A percentile compares a stretch with the other conserved stretches of the same genome.
These are phyloP conservation scores for Bacterosira constricta DNA, from an alignment of 108 stramenopile genomes.

Conservation along the genomic window DNA sequence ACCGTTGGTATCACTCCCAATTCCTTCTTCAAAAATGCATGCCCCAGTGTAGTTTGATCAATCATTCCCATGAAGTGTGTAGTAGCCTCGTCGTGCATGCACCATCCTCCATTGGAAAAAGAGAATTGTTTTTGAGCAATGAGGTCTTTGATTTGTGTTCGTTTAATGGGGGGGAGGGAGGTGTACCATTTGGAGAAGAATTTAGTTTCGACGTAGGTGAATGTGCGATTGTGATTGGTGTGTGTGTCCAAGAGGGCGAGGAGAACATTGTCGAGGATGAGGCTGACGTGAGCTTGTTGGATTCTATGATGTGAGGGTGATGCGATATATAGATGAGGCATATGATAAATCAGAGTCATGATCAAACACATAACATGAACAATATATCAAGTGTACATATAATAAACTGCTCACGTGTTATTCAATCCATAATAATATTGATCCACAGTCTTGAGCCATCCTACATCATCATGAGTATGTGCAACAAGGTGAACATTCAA, in stretches of 20 bases:
- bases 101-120: slow-evolving; percentile 97
- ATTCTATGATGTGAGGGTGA: slow-evolving; percentile 47
- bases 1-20: slow-evolving; percentile 88
- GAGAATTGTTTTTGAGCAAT: slow-evolving; percentile 74
- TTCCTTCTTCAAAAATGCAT: slow-evolving; percentile 79
- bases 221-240: slow-evolving; percentile 81
- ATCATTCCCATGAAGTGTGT: slow-evolving; percentile 96
- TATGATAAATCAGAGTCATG: background rate
- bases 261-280: slow-evolving; percentile 82
- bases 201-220: slow-evolving; percentile 92
- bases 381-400: too few relatives aligned
- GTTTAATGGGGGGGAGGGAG: slow-evolving; percentile 55
- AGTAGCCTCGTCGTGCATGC: slow-evolving; percentile 97
- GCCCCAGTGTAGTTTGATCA: slow-evolving; percentile 96
- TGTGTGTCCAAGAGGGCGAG: slow-evolving; percentile 54
- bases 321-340: too few relatives aligned
- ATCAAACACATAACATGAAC: slow-evolving; percentile 1
- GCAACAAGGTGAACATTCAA: slow-evolving; percentile 90
- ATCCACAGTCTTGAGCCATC: slow-evolving; percentile 95
- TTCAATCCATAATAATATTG: slow-evolving; percentile 91
- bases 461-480: slow-evolving; percentile 93
- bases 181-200: slow-evolving; percentile 96
- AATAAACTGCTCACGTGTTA: slow-evolving; percentile 53
- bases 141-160: slow-evolving; percentile 57
- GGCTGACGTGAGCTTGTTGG: slow-evolving; percentile 79